Percentiles rank a stretch among this genome's conserved stretches.
Conservation (phyloP, 169 alveolate species). For the Theileria luwenshuni region DNA sequence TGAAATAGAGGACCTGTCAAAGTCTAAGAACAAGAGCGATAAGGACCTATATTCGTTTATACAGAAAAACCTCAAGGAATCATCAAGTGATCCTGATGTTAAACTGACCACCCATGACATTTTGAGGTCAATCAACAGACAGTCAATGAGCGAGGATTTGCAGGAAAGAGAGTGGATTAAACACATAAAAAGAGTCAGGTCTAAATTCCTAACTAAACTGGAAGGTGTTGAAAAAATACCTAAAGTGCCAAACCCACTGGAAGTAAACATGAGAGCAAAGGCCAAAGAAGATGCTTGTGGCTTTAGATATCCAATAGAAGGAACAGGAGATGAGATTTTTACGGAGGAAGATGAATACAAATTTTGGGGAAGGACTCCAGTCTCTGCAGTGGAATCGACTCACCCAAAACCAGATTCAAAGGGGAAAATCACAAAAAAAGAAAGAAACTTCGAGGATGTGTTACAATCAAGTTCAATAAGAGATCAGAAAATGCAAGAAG, state of each 20-base stretch:
- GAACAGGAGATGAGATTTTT: conserved; percentile 46
- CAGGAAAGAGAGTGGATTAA: conserved; percentile 6
- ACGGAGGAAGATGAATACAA: conserved; percentile 42
- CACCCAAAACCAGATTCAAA: neutral
- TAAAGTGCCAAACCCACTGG: conserved; percentile 4
- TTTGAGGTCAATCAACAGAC: conserved; percentile 12
- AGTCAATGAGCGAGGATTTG: neutral
- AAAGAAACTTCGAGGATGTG: conserved; percentile 28
- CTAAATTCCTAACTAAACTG: neutral
- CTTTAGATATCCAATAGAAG: conserved; percentile 53
- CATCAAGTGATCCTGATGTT: conserved; percentile 6
- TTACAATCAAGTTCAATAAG: neutral
- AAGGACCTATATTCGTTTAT: conserved; percentile 30
- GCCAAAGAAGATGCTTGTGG: conserved; percentile 44
- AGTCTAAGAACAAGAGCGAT: conserved; percentile 29
- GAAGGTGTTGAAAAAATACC: conserved; percentile 1
- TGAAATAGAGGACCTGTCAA: conserved; percentile 21
- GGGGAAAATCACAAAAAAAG: conserved; percentile 19
- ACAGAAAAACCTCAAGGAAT: conserved; percentile 30
- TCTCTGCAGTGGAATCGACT: conserved; percentile 24
- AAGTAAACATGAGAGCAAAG: conserved; percentile 1
- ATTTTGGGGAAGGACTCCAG: conserved; percentile 55
- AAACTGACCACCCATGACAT: conserved; percentile 35
- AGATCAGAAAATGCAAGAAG: conserved; percentile 8
- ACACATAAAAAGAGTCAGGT: conserved; percentile 3